These are phyloP conservation scores for Gilbertella persicaria DNA, from an alignment of 371 early-diverging fungal genomes.

Conservation along the genomic window DNA sequence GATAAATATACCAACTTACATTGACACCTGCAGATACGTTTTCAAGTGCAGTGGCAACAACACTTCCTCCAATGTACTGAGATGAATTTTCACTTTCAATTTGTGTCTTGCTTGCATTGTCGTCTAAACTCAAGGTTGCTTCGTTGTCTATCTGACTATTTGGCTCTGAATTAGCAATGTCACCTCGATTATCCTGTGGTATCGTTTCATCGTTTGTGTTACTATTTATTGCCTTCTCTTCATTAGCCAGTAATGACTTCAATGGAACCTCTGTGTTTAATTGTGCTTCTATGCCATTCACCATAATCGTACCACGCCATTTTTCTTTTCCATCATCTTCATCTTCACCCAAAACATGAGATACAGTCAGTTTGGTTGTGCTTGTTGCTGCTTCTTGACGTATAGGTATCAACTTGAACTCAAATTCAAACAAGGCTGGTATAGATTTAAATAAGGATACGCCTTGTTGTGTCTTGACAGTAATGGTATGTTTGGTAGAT, in stretches of 20 bases:
- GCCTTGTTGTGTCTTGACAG: background rate
- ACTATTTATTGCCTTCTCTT: background rate
- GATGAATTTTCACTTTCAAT: background rate
- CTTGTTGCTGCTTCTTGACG: constrained; percentile 13
- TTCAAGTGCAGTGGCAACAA: constrained; percentile 32
- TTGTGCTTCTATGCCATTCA: constrained; percentile 12
- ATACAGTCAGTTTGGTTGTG: constrained; percentile 27
- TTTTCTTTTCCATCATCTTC: constrained; percentile 16
- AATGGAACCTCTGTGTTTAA: constrained; percentile 5
- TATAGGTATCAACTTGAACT: constrained; percentile 27
- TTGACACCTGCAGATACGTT: constrained; percentile 41
- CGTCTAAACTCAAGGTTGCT: background rate
- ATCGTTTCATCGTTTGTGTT: background rate
- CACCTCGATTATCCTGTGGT: no score
- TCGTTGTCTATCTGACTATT: no score
- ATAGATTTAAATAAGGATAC: background rate
- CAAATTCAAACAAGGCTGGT: constrained; percentile 6
- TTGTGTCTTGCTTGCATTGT: background rate
- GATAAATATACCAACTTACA: constrained; percentile 24
- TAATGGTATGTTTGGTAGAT: constrained; percentile 9
- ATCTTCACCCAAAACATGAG: constrained; percentile 37
- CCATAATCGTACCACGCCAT: constrained; percentile 24
- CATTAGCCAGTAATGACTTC: constrained; percentile 5
- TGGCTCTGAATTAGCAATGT: background rate
- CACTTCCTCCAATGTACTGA: constrained; percentile 23